Conservation (phyloP, 495 filamentous ascomycete genomes). For the Letharia lupina region DNA sequence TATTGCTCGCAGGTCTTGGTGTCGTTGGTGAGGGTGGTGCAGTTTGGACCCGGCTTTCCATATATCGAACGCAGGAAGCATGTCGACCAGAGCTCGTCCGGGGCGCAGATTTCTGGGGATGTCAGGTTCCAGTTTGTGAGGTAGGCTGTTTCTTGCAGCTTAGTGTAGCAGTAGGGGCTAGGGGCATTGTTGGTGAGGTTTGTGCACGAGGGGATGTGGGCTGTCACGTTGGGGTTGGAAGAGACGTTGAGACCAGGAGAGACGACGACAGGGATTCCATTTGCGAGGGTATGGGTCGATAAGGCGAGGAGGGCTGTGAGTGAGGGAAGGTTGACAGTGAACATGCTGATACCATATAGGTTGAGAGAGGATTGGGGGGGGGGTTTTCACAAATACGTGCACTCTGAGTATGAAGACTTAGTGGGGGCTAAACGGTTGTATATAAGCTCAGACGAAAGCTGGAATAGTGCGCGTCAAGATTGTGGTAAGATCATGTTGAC, state of each 20-base stretch:
- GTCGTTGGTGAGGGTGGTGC: slow-evolving; percentile 5
- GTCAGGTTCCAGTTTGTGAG: slow-evolving; percentile 18
- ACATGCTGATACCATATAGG: neutral
- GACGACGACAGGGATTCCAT: slow-evolving; percentile 19
- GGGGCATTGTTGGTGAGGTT: slow-evolving; percentile 27
- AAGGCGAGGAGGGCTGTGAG: slow-evolving; percentile 43
- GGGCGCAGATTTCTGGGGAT: slow-evolving; percentile 16
- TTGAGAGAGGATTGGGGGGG: neutral
- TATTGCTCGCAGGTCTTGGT: slow-evolving; percentile 11
- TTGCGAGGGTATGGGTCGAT: slow-evolving; percentile 26
- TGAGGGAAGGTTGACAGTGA: slow-evolving; percentile 31
- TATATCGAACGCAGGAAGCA: slow-evolving; percentile 17
- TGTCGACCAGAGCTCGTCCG: slow-evolving; percentile 15
- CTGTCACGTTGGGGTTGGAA: slow-evolving; percentile 12
- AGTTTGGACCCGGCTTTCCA: slow-evolving; percentile 3
- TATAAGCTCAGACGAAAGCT: neutral
- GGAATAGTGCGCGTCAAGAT: neutral
- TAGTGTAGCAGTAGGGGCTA: slow-evolving; percentile 15
- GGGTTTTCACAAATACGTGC: neutral
- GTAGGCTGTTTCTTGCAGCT: slow-evolving; percentile 18
- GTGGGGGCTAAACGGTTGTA: neutral
- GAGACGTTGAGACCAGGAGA: slow-evolving; percentile 40
- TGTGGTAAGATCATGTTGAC: neutral
- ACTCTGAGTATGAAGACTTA: neutral
- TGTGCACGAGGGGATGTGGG: slow-evolving; percentile 33